Conservation (phyloP, 257 asterid species). For the Pogostemon cablin region DNA sequence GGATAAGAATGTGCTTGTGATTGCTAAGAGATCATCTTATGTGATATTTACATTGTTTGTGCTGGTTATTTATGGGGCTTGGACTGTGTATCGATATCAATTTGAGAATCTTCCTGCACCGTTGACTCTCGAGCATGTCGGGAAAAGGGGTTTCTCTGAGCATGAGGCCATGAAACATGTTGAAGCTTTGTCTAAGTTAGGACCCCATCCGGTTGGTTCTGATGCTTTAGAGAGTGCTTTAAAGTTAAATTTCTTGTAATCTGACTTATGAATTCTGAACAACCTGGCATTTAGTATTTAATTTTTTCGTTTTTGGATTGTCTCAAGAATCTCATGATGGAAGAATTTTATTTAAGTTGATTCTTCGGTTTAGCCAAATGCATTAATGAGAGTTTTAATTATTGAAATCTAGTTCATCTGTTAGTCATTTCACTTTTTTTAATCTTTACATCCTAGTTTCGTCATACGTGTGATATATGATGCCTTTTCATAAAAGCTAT, state of each 20-base stretch:
- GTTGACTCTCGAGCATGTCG: constrained; percentile 60
- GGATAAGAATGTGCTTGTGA: constrained; percentile 42
- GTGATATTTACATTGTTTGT: constrained; percentile 67
- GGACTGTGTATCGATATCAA: constrained; percentile 80
- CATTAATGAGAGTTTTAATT: background rate
- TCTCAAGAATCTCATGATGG: background rate
- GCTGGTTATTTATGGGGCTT: constrained; percentile 61
- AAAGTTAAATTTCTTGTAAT: constrained; percentile 52
- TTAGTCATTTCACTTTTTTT: background rate
- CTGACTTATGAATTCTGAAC: background rate
- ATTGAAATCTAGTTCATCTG: constrained; percentile 4
- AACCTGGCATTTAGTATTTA: background rate
- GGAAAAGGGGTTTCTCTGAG: constrained; percentile 95
- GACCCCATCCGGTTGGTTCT: constrained; percentile 94
- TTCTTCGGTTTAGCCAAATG: background rate
- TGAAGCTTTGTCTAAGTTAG: constrained; percentile 63
- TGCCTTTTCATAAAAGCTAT: constrained; percentile 11
- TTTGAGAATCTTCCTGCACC: constrained; percentile 69
- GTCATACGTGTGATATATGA: background rate
- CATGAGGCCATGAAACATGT: constrained; percentile 83
- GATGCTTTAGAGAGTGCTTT: constrained; percentile 67
- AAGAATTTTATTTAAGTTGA: background rate
- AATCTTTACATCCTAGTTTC: background rate
- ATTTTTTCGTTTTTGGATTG: background rate
- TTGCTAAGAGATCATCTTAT: constrained; percentile 69